These are phyloP conservation scores for Phytophthora fragariaefolia DNA, from an alignment of 352 stramenopile species.

Conservation along the genomic window DNA sequence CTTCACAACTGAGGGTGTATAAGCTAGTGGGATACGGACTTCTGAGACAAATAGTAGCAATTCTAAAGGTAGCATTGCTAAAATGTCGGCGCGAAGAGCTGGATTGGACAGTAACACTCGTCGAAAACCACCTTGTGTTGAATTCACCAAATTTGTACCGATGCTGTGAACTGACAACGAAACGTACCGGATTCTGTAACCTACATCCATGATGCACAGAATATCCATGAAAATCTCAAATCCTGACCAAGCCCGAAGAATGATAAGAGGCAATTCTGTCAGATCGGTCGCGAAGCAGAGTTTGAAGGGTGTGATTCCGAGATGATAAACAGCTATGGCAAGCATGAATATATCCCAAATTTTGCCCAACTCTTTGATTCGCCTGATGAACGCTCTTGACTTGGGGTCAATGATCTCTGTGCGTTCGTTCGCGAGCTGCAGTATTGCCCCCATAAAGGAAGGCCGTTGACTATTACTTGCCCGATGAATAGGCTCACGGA, in stretches of 20 bases:
- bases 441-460: background rate
- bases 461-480: slow-evolving; percentile 17
- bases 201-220: slow-evolving; percentile 54
- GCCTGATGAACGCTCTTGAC: slow-evolving; percentile 44
- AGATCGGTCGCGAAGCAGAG: slow-evolving; percentile 64
- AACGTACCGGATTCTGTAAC: slow-evolving; percentile 48
- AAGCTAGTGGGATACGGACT: slow-evolving; percentile 14
- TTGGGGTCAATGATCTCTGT: slow-evolving; percentile 25
- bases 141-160: slow-evolving; percentile 6
- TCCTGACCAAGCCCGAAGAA: slow-evolving; percentile 48
- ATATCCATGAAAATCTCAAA: slow-evolving; percentile 64
- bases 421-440: slow-evolving; percentile 26
- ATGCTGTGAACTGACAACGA: slow-evolving; percentile 31
- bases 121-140: slow-evolving; percentile 12
- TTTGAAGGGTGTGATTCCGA: slow-evolving; percentile 59
- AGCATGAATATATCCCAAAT: slow-evolving; percentile 64
- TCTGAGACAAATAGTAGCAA: slow-evolving; percentile 36
- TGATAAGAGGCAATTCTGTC: slow-evolving; percentile 15
- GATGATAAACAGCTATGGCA: slow-evolving; percentile 50
- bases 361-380: slow-evolving; percentile 50
- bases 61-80: slow-evolving; percentile 61
- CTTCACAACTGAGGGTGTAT: slow-evolving; percentile 7
- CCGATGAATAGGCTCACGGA: slow-evolving; percentile 11
- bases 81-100: slow-evolving; percentile 48
- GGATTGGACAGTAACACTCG: slow-evolving; percentile 33